These are phyloP conservation scores for Camillea tinctor DNA, from an alignment of 2,329 filamentous ascomycete species.

Conservation along the genomic window DNA sequence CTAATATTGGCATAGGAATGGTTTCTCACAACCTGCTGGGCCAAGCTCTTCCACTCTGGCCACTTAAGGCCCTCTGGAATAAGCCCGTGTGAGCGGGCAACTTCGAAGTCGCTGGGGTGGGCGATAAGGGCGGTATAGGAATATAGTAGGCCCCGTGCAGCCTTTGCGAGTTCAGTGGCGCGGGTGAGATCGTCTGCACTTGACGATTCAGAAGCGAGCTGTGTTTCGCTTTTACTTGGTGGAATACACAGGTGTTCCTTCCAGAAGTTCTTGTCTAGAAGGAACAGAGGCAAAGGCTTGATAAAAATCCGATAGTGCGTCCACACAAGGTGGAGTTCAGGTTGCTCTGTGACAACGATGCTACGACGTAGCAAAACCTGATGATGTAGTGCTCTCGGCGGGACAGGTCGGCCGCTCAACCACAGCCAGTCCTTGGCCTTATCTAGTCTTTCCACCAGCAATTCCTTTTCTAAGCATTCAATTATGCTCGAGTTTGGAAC, in stretches of 20 bases:
- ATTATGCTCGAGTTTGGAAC: too few relatives aligned
- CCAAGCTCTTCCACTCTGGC: constrained; percentile 29
- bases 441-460: too few relatives aligned
- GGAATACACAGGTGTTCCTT: constrained; percentile 32
- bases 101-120: constrained; percentile 37
- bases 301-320: constrained; percentile 21
- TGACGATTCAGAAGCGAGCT: too few relatives aligned
- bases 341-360: constrained; percentile 30
- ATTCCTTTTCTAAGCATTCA: too few relatives aligned
- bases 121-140: constrained; percentile 39
- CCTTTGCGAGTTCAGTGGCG: too few relatives aligned
- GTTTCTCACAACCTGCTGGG: constrained; percentile 19
- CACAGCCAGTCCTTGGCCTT: constrained; percentile 8
- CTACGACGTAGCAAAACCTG: constrained; percentile 27
- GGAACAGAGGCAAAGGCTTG: constrained; percentile 30
- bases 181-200: too few relatives aligned
- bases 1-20: constrained; percentile 28
- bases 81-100: constrained; percentile 33
- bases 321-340: constrained; percentile 33
- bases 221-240: too few relatives aligned
- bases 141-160: too few relatives aligned
- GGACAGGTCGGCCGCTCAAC: constrained; percentile 21
- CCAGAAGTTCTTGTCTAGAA: constrained; percentile 27
- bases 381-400: constrained; percentile 25
- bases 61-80: constrained; percentile 31